Evolutionary conservation across 2,329 filamentous ascomycete genomes (phyloP).

Genomic region (Tolypocladium sp.): DNA sequence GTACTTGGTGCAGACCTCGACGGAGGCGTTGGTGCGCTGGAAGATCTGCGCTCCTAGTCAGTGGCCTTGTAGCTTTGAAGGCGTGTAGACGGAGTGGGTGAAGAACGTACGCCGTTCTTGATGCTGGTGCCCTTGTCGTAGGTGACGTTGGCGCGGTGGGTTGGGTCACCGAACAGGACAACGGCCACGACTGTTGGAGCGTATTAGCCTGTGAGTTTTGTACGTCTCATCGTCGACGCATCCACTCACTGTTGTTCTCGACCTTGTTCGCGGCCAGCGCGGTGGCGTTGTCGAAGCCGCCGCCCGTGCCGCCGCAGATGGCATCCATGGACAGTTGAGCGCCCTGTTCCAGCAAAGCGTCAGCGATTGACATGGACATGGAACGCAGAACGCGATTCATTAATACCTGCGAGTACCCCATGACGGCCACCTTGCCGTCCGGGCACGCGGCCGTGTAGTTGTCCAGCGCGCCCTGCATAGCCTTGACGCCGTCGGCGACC

Average conservation of each 20-base stretch:
- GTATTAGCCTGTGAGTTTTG: background rate
- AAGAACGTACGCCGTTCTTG: conserved; percentile 24
- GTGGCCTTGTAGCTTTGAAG: background rate
- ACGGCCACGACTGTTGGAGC: conserved; percentile 26
- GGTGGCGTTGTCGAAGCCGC: conserved; percentile 14
- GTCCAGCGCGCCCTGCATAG: conserved; percentile 19
- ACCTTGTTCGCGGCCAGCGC: conserved; percentile 17
- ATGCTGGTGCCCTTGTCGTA: conserved; percentile 28
- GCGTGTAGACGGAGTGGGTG: background rate
- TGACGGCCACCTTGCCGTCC: conserved; percentile 27
- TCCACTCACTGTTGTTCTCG: conserved; percentile 22
- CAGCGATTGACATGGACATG: background rate
- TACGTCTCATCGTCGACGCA: background rate
- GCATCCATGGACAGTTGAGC: conserved; percentile 27
- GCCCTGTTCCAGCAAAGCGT: conserved; percentile 15
- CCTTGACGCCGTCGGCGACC: conserved; percentile 21
- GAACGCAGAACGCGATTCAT: background rate
- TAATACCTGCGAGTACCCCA: conserved; percentile 34
- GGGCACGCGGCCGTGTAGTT: conserved; percentile 26
- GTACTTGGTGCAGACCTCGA: conserved; percentile 22
- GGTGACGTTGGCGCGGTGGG: conserved; percentile 23
- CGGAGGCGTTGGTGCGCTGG: conserved; percentile 20
- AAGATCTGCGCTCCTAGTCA: conserved; percentile 21
- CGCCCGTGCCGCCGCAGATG: conserved; percentile 26
- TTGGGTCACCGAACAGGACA: conserved; percentile 31